Evolutionary conservation across 2,329 filamentous ascomycete species (phyloP), one percentile per base, ranked within the genome.

Genomic region (Clathrospora elynae): DNA sequence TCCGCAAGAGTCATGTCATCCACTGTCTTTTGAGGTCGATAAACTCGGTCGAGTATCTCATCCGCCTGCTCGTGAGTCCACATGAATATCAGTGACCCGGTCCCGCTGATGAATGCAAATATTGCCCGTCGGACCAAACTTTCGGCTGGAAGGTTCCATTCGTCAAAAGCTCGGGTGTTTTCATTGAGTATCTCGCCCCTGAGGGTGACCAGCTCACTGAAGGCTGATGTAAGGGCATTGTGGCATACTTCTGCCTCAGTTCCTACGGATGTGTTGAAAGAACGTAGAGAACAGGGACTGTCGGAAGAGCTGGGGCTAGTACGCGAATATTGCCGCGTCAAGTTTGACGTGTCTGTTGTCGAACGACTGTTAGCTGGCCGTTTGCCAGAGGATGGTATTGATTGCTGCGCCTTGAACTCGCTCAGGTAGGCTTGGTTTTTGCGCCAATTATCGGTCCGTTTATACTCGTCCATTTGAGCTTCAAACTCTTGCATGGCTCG

Each of bases 391-490:
- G 44, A 22, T 7, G 49, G 28, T 32, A 51, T 52, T 3, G 52
- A 36, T 32, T 69, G 66, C 14, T 67, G 59, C 8, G 53, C 36
- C 26, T 54, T 68, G 56, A 72, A 72, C 12, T 64, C 59, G 16
- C 56, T 58, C 34, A 72, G 48, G 26, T 71, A 72, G 13, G 38
- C 38, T 32, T 71, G 68, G 24, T 72, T 67, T 34, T 61, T 65
- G 30, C 61, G 63, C 61, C 66, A 71, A 19, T 51, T 60, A 11
- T 69, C 65, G 0, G 67, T 72, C 23, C 62, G 67, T 40, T 68
- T 70, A 49, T 72, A 72, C 33, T 67, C 61, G 36, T 72, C 69
- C 66, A 72, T 70, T 23, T 66, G 63, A 4, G 57, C 54, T 38
- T 71, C 67, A 13, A 64, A 71, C 42, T 67, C 66, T 34, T 71